phyloP scores from a whole-genome alignment of 1,284 basidiomycete genomes.

The Malassezia dermatis region DNA sequence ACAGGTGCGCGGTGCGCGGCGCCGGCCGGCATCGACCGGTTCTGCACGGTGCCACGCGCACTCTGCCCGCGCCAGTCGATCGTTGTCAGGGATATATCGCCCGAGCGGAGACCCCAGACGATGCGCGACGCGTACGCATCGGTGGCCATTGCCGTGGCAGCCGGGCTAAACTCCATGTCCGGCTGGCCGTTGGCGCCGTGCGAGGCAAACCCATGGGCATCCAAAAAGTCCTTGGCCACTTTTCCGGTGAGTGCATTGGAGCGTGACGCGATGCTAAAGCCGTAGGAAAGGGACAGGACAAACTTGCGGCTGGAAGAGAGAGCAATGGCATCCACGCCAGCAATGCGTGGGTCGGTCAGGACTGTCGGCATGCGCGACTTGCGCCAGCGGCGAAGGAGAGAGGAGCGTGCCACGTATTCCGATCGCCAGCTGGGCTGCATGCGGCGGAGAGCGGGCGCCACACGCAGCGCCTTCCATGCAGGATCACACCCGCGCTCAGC shows the following conservation, averaged over 20 bases:
- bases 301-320: slow-evolving; percentile 54
- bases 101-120: slow-evolving; percentile 65
- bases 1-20: slow-evolving; percentile 28
- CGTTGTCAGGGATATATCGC: slow-evolving; percentile 59
- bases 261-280: slow-evolving; percentile 64
- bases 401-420: slow-evolving; percentile 33
- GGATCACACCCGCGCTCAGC: slow-evolving; percentile 27
- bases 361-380: slow-evolving; percentile 57
- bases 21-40: slow-evolving; percentile 25
- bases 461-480: slow-evolving; percentile 7
- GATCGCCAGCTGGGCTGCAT: slow-evolving; percentile 51
- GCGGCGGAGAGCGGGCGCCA: slow-evolving; percentile 51
- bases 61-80: slow-evolving; percentile 37
- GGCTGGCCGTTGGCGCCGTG: slow-evolving; percentile 64
- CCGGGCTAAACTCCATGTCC: slow-evolving; percentile 64
- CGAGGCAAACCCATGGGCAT: slow-evolving; percentile 56
- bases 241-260: slow-evolving; percentile 61
- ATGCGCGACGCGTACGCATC: slow-evolving; percentile 61
- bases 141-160: slow-evolving; percentile 55
- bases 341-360: slow-evolving; percentile 34
- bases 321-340: slow-evolving; percentile 34
- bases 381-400: slow-evolving; percentile 56
- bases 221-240: slow-evolving; percentile 62
- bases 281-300: slow-evolving; percentile 59
- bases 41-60: slow-evolving; percentile 32